Conservation (phyloP, 306 rosid genomes). For the Inga laurina region DNA sequence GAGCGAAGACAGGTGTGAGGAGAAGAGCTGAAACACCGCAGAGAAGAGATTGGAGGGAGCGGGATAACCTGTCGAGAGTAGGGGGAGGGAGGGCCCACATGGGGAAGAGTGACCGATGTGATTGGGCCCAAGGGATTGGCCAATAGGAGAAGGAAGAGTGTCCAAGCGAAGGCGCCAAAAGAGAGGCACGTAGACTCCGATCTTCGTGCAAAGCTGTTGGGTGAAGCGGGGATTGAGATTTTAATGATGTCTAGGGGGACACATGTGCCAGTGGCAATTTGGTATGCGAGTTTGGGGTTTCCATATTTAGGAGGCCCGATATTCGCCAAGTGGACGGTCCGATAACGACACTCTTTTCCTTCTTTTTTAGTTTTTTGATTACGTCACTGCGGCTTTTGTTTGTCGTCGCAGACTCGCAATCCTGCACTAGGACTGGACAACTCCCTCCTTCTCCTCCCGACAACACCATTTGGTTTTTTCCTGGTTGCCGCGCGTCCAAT, state of each 20-base stretch:
- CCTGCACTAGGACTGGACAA: no score
- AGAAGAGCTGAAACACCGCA: slow-evolving; percentile 32
- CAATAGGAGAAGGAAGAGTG: slow-evolving; percentile 53
- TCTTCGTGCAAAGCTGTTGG: slow-evolving; percentile 38
- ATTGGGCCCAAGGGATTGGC: background rate
- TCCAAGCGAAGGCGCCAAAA: slow-evolving; percentile 15
- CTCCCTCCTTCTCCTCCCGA: background rate
- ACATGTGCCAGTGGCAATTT: slow-evolving; percentile 32
- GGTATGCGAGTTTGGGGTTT: background rate
- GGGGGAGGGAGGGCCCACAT: slow-evolving; percentile 19
- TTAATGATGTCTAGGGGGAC: slow-evolving; percentile 25
- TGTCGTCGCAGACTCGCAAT: background rate
- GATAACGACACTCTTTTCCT: background rate
- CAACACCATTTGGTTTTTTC: background rate
- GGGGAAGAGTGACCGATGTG: background rate
- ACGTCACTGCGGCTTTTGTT: background rate
- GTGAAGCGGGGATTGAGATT: background rate
- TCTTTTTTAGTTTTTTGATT: background rate
- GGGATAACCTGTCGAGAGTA: slow-evolving; percentile 44
- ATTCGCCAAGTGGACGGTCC: slow-evolving; percentile 46
- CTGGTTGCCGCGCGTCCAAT: background rate
- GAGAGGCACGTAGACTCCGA: slow-evolving; percentile 46
- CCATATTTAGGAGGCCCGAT: slow-evolving; percentile 12
- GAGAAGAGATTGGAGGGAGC: slow-evolving; percentile 45
- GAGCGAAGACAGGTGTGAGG: slow-evolving; percentile 44